These are phyloP conservation scores for barrel medic (Medicago truncatula) DNA, from an alignment of 306 rosid species.

Conservation along the genomic window MtrunA17r5.0-ANR NC_053042.1:14349501-14350000, in stretches of 20 bases:
- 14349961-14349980: conserved; percentile 31
- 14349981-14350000: conserved; percentile 7
- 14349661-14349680: not conserved
- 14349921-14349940: conserved; percentile 11
- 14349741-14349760: too few species aligned
- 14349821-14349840: conserved; percentile 34
- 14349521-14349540: conserved; percentile 33
- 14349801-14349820: not conserved
- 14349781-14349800: conserved; percentile 29
- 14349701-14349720: conserved; percentile 22
- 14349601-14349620: not conserved
- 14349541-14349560: conserved; percentile 48
- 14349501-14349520: not conserved
- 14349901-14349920: conserved; percentile 18
- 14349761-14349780: not conserved
- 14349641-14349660: conserved; percentile 3
- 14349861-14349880: conserved; percentile 15
- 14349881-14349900: conserved; percentile 44
- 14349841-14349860: not conserved
- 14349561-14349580: conserved; percentile 10
- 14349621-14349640: conserved; percentile 42
- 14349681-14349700: not conserved
- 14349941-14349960: conserved; percentile 36
- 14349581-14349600: not conserved
- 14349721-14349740: not conserved